Conservation (phyloP, 192 early-diverging fungal genomes). For the Phycomyces blakesleeanus region DNA sequence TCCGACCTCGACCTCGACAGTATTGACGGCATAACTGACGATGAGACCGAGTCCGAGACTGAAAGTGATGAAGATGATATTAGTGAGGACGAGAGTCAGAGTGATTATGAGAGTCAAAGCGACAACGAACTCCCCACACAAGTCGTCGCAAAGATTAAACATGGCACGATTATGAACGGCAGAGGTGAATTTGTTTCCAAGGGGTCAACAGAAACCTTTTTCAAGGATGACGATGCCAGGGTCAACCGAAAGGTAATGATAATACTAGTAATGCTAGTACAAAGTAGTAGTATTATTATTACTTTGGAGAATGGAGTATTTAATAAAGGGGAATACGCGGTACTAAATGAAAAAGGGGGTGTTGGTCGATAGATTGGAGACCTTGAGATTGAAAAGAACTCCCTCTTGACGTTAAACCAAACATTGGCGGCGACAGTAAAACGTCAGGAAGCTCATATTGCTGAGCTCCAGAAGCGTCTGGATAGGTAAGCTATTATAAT, state of each 20-base stretch:
- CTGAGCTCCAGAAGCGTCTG: slow-evolving; percentile 24
- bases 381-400: slow-evolving; percentile 26
- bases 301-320: not conserved
- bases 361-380: slow-evolving; percentile 33
- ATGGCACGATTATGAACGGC: slow-evolving; percentile 38
- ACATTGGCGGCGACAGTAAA: slow-evolving; percentile 17
- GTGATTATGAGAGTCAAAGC: not conserved
- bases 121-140: slow-evolving; percentile 1
- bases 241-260: slow-evolving; percentile 22
- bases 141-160: slow-evolving; percentile 28
- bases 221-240: slow-evolving; percentile 23
- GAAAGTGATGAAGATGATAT: slow-evolving; percentile 1
- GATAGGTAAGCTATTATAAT: slow-evolving; percentile 13
- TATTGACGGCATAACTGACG: slow-evolving; percentile 22
- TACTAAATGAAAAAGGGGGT: not conserved
- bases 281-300: too few species aligned
- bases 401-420: slow-evolving; percentile 18
- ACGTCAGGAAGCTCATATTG: slow-evolving; percentile 18
- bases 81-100: slow-evolving; percentile 1
- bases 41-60: not conserved
- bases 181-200: slow-evolving; percentile 29
- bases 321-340: not conserved
- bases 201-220: slow-evolving; percentile 6
- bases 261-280: too few species aligned
- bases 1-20: slow-evolving; percentile 15